Evolutionary conservation across 2,329 filamentous ascomycete species (phyloP), one percentile per base, ranked within the genome.

Genomic region (Colletotrichum sp.): DNA sequence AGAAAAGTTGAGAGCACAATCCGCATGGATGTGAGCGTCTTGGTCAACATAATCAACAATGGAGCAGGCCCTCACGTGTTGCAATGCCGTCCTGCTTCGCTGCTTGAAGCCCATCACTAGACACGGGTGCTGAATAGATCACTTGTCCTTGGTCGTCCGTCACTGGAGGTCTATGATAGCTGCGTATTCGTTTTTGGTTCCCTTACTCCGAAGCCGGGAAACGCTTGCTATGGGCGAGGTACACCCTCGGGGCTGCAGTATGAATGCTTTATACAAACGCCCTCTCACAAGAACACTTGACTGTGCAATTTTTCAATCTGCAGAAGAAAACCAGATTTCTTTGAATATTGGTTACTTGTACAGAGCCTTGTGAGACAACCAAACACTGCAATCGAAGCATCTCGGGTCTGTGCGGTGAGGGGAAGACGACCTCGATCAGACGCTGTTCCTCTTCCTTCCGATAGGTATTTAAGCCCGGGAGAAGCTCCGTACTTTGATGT

Each of bases 151-250:
- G 43, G 18, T 43, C 39, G 43, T 48, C 43, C n/a, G 9, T 48
- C 18, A 13, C 18, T 48, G n/a, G n/a, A 13, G 43, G n/a, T 48
- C n/a, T 48, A 13, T 21, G 3, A 48, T 48, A 5, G 6, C 6
- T 6, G n/a, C 10, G n/a, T 48, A 48, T 13, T 48, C n/a, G n/a
- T 21, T 13, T 43, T n/a, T 4, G 43, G n/a, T 48, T 10, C 2
- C 18, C 3, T 13, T 2, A 1, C 18, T 1, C n/a, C 10, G n/a
- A 48, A 48, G n/a, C 4, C 1, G n/a, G 10, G 0, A 21, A 21
- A 48, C n/a, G 43, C 43, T 48, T 21, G 0, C n/a, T 7, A 21
- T 7, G 6, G 6, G 43, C 43, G n/a, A 48, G 3, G 10, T 21
- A 4, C 43, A 9, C 6, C 4, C 10, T 21, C 6, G 1, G 0